phyloP scores from a whole-genome alignment of 495 filamentous ascomycete genomes.

The Pyronema omphalodes region DNA sequence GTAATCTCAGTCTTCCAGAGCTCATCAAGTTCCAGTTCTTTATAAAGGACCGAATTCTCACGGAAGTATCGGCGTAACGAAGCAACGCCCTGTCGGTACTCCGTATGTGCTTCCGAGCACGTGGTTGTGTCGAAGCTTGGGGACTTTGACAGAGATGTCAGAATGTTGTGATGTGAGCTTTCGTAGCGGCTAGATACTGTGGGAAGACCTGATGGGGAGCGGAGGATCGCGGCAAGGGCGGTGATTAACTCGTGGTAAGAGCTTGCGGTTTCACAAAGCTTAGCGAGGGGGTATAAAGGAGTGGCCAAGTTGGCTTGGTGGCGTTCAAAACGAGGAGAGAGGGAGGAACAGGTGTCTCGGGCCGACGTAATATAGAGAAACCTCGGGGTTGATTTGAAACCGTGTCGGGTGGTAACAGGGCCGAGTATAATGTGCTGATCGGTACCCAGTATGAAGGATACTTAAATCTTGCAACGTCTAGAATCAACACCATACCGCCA shows the following conservation, averaged over 20 bases:
- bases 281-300: constrained; percentile 6
- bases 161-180: background rate
- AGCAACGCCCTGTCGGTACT: constrained; percentile 5
- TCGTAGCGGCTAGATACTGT: constrained; percentile 9
- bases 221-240: constrained; percentile 7
- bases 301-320: constrained; percentile 16
- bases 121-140: background rate
- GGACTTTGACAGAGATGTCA: background rate
- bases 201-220: constrained; percentile 3
- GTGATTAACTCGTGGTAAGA: constrained; percentile 5
- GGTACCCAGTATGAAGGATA: constrained; percentile 23
- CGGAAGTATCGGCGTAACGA: constrained; percentile 9
- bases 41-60: constrained; percentile 12
- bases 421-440: constrained; percentile 15
- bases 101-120: background rate
- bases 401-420: constrained; percentile 15
- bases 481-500: constrained; percentile 21
- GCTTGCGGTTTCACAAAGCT: background rate
- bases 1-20: constrained; percentile 11
- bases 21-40: constrained; percentile 6
- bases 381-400: constrained; percentile 16
- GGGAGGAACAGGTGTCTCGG: background rate
- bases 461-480: constrained; percentile 23
- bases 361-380: constrained; percentile 16
- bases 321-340: constrained; percentile 17